Conservation (phyloP, 1,284 basidiomycete genomes). For the Trichosporon sp. region DNA sequence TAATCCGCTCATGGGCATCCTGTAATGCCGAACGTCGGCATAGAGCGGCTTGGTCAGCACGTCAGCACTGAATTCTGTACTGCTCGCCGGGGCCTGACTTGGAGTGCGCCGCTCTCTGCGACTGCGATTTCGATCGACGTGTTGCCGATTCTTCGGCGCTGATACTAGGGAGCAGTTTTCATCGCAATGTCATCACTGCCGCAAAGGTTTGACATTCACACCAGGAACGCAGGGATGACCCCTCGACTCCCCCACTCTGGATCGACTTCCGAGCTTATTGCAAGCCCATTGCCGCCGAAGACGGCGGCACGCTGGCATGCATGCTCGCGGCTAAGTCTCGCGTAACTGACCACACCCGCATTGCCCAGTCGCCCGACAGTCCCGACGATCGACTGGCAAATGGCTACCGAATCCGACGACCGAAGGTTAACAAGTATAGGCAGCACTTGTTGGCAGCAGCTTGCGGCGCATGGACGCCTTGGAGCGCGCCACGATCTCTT, state of each 20-base stretch:
- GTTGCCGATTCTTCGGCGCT: too few relatives aligned
- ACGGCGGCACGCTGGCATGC: neutral
- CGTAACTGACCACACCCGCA: neutral
- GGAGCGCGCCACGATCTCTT: neutral
- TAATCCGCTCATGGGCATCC: neutral
- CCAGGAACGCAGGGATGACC: neutral
- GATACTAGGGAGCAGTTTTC: too few relatives aligned
- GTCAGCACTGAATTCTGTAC: too few relatives aligned
- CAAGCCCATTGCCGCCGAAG: neutral
- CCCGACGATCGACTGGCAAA: neutral
- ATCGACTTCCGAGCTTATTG: neutral
- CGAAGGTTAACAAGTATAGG: neutral
- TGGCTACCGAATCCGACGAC: neutral
- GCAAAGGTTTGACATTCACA: neutral
- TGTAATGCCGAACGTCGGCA: neutral
- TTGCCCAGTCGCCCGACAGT: neutral
- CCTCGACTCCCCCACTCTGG: neutral
- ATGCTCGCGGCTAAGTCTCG: constrained; percentile 1
- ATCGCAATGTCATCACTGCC: neutral
- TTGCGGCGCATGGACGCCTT: neutral
- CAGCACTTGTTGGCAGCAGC: neutral
- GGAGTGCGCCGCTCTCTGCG: neutral
- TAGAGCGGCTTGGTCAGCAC: neutral
- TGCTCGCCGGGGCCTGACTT: neutral
- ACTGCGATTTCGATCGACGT: neutral